Conservation (phyloP, 2,329 filamentous ascomycete species). For the Gyromitra esculenta region DNA sequence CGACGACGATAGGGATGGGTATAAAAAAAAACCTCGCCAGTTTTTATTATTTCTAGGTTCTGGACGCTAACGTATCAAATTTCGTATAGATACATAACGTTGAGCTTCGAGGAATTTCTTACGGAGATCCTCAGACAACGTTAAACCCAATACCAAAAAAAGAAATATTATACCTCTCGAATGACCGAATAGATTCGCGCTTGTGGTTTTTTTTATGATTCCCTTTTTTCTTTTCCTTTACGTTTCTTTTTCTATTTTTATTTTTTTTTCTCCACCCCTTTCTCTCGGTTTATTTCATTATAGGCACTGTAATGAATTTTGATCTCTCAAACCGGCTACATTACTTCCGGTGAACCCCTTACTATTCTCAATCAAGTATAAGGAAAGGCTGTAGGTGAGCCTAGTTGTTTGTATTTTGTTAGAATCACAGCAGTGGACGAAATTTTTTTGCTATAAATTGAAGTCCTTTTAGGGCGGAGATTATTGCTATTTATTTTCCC, state of each 20-base stretch:
- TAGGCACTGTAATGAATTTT: conserved; percentile 39
- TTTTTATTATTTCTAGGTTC: not conserved
- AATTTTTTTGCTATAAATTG: conserved; percentile 1
- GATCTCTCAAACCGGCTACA: not conserved
- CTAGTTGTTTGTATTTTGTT: conserved; percentile 14
- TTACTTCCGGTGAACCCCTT: not conserved
- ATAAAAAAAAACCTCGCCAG: conserved; percentile 60
- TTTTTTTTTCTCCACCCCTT: not conserved
- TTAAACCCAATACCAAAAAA: conserved; percentile 38
- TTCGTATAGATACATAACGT: conserved; percentile 61
- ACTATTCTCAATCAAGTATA: conserved; percentile 4
- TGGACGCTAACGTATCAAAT: not conserved
- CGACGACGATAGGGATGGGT: conserved; percentile 94
- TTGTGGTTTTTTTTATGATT: conserved; percentile 30
- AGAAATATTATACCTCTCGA: conserved; percentile 3
- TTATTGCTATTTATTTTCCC: conserved; percentile 12
- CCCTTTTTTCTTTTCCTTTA: conserved; percentile 15
- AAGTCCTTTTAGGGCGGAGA: not conserved
- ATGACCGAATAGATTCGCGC: conserved; percentile 30
- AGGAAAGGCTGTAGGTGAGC: not conserved
- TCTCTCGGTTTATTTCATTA: conserved; percentile 12
- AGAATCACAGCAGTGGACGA: not conserved
- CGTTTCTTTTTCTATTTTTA: not conserved
- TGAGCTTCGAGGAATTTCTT: conserved; percentile 77
- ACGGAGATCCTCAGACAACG: conserved; percentile 54